A percentile compares a stretch with the other conserved stretches of the same genome.
These are phyloP conservation scores for Spinacia oleracea DNA, from an alignment of 179 eudicot species.

Conservation along the genomic window DNA sequence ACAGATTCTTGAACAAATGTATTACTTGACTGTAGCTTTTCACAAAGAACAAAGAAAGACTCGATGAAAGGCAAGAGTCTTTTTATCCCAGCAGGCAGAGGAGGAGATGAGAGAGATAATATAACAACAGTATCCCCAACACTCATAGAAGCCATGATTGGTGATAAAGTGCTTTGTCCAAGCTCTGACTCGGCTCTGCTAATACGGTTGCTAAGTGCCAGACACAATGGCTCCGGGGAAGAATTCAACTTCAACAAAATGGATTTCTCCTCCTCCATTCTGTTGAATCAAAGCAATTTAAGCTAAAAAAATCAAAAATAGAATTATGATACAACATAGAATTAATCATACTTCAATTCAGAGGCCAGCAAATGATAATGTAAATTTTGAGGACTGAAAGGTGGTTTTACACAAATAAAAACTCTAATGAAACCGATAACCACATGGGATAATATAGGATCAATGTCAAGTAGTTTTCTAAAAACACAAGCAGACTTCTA, in stretches of 20 bases:
- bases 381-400: no score
- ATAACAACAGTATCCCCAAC: slow-evolving; percentile 59
- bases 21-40: slow-evolving; percentile 75
- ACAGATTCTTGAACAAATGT: slow-evolving; percentile 58
- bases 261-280: slow-evolving; percentile 62
- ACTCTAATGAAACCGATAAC: no score
- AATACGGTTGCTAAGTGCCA: slow-evolving; percentile 87
- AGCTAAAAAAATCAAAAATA: no score
- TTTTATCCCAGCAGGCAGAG: slow-evolving; percentile 95
- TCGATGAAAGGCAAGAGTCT: slow-evolving; percentile 87
- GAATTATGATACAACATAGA: no score
- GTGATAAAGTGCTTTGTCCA: slow-evolving; percentile 60
- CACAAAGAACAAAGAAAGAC: slow-evolving; percentile 95
- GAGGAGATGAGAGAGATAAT: slow-evolving; percentile 61
- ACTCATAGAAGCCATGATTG: slow-evolving; percentile 44
- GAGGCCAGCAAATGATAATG: no score
- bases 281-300: no score
- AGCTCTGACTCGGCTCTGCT: slow-evolving; percentile 73
- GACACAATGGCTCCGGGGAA: slow-evolving; percentile 87
- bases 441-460: no score
- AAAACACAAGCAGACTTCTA: no score
- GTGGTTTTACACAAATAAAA: no score
- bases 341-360: no score
- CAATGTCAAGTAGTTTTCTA: no score
- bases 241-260: slow-evolving; percentile 67